Conservation (phyloP, 169 alveolate genomes). For the Eimeria acervulina region DNA sequence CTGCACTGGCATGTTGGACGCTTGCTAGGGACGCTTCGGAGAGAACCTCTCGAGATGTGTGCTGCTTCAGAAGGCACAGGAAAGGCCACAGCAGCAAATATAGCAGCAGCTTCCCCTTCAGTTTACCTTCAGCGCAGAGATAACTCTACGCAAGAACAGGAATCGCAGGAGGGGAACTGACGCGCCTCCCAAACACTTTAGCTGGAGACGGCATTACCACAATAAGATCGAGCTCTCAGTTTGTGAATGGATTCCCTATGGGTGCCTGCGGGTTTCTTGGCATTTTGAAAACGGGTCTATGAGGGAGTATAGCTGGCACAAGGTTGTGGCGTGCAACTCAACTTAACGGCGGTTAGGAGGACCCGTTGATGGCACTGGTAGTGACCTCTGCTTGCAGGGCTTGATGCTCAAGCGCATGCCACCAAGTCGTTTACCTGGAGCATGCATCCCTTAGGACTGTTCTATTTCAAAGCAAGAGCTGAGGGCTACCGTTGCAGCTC, state of each 20-base stretch:
- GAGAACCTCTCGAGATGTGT: not conserved
- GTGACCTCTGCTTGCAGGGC: not conserved
- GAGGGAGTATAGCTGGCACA: too few relatives aligned
- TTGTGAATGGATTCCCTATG: not conserved
- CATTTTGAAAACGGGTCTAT: not conserved
- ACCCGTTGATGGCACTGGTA: not conserved
- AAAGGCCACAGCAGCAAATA: constrained; percentile 3
- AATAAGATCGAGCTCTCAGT: not conserved
- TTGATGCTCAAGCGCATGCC: not conserved
- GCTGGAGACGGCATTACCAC: not conserved
- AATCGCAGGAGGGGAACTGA: not conserved
- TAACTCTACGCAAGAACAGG: not conserved
- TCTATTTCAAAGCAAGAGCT: not conserved
- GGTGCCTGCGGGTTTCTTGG: not conserved
- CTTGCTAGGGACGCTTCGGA: not conserved
- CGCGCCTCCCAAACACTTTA: not conserved
- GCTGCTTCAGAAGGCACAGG: not conserved
- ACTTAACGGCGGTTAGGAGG: not conserved
- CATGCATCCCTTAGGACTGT: not conserved
- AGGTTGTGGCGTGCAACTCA: too few relatives aligned
- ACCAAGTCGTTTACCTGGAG: not conserved
- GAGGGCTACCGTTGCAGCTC: not conserved
- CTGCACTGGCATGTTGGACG: not conserved
- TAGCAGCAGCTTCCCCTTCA: not conserved
- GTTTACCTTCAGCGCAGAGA: not conserved